Base-by-base conservation (phyloP, 2,329 filamentous ascomycete species). In the Fusarium tupiense region DNA sequence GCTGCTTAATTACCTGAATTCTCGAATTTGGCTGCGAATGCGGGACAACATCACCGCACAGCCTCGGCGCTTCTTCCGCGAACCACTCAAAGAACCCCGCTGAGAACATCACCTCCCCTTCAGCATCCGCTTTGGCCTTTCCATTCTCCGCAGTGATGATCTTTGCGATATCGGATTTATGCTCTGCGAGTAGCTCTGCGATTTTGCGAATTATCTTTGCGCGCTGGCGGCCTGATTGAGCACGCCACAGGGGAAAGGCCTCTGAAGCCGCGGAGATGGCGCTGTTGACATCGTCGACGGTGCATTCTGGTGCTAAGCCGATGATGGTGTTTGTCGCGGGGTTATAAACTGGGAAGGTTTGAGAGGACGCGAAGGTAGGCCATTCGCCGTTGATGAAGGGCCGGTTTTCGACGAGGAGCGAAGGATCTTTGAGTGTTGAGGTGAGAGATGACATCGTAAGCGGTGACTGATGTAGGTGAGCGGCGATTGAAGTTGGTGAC, bases 311-410 rank as follows among this genome's bases (percentile, higher is more conserved):
- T 80, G 91, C 91, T 41, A 86, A 91, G 67, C 90, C 91, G 74
- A 95, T 93, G 50, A 89, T 80, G 76, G 89, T 87, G 74, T 90
- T 89, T 19, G 91, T 91, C 3, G 92, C 90, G 14, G 93, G 93
- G 81, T 95, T 89, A 67, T 86, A 85, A 63, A 94, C 90, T 75
- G 93, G 89, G 78, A 95, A 95, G 31, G 90, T 93, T 85, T 93
- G 87, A 68, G 91, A 90, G 2, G 91, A 93, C 71, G 88, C 87
- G 62, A 92, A 91, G 69, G 85, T 84, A 60, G 94, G 88, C 91
- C 92, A 95, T 86, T 93, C 86, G 76, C 93, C 93, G 81, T 95
- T 92, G 78, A 95, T 89, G 79, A 92, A 94, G 62, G 88, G 84
- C 24, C 19, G 50, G 2, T 64, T 70, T 10, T 74, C 69, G 22